Evolutionary conservation across 108 stramenopile species (phyloP).

Genomic region (Nitzschia sp.): DNA sequence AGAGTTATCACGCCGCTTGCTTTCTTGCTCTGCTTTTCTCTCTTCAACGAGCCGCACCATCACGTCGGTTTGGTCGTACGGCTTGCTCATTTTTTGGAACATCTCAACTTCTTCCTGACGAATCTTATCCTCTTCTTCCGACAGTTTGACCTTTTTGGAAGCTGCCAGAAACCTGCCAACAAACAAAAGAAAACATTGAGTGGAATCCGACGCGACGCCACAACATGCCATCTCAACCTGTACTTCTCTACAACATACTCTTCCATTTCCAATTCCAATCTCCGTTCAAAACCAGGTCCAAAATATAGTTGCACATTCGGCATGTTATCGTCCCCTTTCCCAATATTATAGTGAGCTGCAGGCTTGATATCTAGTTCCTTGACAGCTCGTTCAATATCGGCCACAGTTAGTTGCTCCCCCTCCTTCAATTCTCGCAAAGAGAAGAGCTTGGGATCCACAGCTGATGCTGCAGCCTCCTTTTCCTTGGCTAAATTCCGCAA

Average conservation of each 20-base stretch:
- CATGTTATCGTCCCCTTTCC: conserved; percentile 9
- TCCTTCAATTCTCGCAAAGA: conserved; percentile 47
- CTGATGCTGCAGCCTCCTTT: neutral
- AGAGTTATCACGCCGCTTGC: too few relatives aligned
- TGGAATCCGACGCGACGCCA: neutral
- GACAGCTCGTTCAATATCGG: conserved; percentile 57
- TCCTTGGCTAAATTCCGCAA: conserved; percentile 18
- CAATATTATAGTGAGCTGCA: conserved; percentile 46
- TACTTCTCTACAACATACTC: conserved; percentile 46
- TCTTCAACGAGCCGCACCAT: neutral
- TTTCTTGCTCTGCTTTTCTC: neutral
- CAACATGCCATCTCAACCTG: neutral
- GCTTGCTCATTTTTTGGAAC: neutral
- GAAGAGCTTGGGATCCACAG: conserved; percentile 3
- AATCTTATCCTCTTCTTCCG: neutral
- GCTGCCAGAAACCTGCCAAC: neutral
- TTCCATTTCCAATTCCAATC: conserved; percentile 81
- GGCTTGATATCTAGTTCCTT: conserved; percentile 51
- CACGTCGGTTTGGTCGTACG: neutral
- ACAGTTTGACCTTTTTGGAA: neutral
- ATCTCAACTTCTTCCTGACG: neutral
- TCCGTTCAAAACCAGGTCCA: conserved; percentile 83
- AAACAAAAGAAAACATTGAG: neutral
- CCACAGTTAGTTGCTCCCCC: conserved; percentile 50
- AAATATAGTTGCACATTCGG: conserved; percentile 75